Evolutionary conservation across 116 monocot genomes (phyloP), one percentile per base, ranked within the genome.

Genomic region (Zostera marina): DNA sequence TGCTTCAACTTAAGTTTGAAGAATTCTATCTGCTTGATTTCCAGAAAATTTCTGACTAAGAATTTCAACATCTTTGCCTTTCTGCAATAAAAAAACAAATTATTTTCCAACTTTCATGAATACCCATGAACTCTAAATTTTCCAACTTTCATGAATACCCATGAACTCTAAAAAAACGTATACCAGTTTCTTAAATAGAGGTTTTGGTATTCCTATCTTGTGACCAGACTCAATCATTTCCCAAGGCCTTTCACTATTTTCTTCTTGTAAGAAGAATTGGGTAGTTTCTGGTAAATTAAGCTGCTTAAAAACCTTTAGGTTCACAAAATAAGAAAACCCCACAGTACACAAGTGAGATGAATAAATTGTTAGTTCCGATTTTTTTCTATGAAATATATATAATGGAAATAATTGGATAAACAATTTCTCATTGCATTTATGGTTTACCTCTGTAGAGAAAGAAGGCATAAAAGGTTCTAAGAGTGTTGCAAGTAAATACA

Each of bases 381-480:
- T 46, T n/a, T 46, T 5, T 13, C n/a, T 2, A n/a, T 13, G n/a
- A 46, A 46, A 46, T 12, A 46, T 11, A n/a, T 1, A 32, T 32
- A 5, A 32, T 32, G 32, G 32, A 32, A 32, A 32, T 32, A 32
- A 5, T 32, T 32, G 32, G 32, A 32, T 32, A 32, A 5, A 46
- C 7, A 46, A 46, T 22, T 10, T 11, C 5, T 11, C 23, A 21
- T 23, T 21, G 20, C 11, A 20, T 16, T 20, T 17, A 42, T 23
- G 20, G 8, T 32, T 79, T 71, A 88, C 96, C 77, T 88, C 89
- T 57, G 48, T 46, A 16, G 96, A 78, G 62, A 96, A 88, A 8
- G 96, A 96, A 19, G 96, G 96, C 77, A 96, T 96, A 64, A 88
- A 96, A 53, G 96, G 96, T 68, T 96, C 89, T 39, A 96, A 68